A percentile compares a stretch with the other conserved stretches of the same genome.
These are phyloP conservation scores for Kwoniella pini DNA, from an alignment of 768 basidiomycete species.

Conservation along the genomic window DNA sequence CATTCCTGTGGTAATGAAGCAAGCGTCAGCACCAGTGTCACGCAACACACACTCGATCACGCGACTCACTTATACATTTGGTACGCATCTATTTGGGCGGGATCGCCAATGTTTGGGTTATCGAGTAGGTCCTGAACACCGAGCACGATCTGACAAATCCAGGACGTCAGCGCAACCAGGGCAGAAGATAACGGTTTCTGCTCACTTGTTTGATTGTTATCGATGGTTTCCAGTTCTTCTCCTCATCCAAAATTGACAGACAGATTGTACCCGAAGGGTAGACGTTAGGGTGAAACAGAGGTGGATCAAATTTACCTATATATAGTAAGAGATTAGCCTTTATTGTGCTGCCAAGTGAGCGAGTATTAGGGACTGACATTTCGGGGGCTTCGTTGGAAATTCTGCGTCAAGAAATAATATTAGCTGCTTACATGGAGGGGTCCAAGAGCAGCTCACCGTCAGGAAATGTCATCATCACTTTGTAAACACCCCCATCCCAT, in stretches of 20 bases:
- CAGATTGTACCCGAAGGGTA: constrained; percentile 99
- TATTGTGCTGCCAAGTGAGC: background rate
- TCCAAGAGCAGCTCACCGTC: constrained; percentile 65
- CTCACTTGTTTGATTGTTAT: constrained; percentile 97
- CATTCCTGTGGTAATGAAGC: constrained; percentile 65
- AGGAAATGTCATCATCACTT: constrained; percentile 90
- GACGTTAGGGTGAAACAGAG: constrained; percentile 96
- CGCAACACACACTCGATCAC: background rate
- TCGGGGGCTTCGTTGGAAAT: constrained; percentile 54
- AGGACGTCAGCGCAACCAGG: too few relatives aligned
- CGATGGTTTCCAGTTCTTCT: constrained; percentile 98
- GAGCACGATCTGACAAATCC: constrained; percentile 70
- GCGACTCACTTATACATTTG: constrained; percentile 91
- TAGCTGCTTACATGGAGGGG: background rate
- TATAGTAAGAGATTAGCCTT: constrained; percentile 3
- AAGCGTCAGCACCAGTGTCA: constrained; percentile 18
- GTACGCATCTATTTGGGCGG: constrained; percentile 97
- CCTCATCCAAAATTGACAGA: constrained; percentile 95
- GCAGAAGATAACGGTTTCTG: constrained; percentile 10
- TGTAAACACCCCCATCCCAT: constrained; percentile 97
- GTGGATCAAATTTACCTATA: constrained; percentile 91
- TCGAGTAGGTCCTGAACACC: constrained; percentile 95
- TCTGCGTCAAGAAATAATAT: constrained; percentile 31
- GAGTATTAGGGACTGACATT: constrained; percentile 35
- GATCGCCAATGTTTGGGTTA: constrained; percentile 95